Evolutionary conservation across 176 grass and related monocot genomes (phyloP), one percentile per base, ranked within the genome.

Genomic region (Eragrostis nindensis): DNA sequence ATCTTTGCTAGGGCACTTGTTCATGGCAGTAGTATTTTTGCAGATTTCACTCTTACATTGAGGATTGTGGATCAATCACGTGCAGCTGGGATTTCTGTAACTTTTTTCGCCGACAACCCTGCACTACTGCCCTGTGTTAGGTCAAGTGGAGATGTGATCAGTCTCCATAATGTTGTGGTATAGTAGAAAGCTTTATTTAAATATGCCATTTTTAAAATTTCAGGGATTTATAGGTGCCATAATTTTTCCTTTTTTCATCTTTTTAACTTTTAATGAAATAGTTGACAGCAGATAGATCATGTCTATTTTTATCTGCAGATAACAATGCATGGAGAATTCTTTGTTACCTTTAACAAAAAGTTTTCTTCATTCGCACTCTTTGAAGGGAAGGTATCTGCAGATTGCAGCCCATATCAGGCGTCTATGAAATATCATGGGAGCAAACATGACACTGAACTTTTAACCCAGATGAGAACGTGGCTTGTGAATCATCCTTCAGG

Each of bases 321-420:
- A 72, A 85, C 60, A 70, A 70, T 89, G 82, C 77, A 81, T 78
- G 90, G 85, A 43, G 83, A 88, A 62, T 74, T 80, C 61, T 94
- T 90, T 75, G 90, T 89, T 77, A 49, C 60, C 26, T 70, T 89
- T 75, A 75, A 92, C 71, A 97, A 94, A 75, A 89, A 74, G 43
- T 62, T 69, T 66, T 97, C 95, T 65, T 94, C 95, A 47, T 97
- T 97, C 70, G 95, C 92, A 40, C 74, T 94, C 15, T 94, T 97
- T 88, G 80, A 85, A 85, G 90, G 92, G 44, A 88, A 79, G 82
- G 60, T 38, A 77, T 82, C 64, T 71, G 61, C 70, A 32, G 84
- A 82, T 9, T 71, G 85, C 77, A 83, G 21, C 25, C 75, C 90
- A 11, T 97, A 97, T 75, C 89, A 92, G 43, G 52, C 18, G 50